Evolutionary conservation across 1,284 basidiomycete genomes (phyloP).

Genomic region (Marasmius tenuissimus): DNA sequence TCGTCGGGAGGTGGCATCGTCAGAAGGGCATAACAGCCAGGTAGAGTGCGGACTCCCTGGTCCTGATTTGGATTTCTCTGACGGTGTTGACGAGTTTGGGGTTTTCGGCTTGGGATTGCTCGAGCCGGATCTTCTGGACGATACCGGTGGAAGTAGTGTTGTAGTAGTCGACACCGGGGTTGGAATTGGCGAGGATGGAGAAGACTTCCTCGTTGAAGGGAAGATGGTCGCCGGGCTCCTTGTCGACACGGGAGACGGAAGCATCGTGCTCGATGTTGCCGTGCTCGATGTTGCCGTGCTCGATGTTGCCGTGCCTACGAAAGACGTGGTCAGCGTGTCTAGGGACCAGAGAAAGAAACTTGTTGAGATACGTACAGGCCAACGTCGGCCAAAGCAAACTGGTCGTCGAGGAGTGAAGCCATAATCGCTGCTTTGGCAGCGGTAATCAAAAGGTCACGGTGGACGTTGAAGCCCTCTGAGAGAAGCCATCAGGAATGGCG

Average conservation of each 20-base stretch:
- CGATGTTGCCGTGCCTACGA: slow-evolving; percentile 16
- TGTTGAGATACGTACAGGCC: background rate
- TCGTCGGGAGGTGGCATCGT: too few species aligned
- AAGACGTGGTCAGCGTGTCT: background rate
- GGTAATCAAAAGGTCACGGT: slow-evolving; percentile 3
- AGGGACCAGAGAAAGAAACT: background rate
- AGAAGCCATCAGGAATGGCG: background rate
- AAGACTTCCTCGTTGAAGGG: too few species aligned
- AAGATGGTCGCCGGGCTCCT: too few species aligned
- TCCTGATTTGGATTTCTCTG: slow-evolving; percentile 19
- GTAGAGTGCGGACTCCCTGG: slow-evolving; percentile 15
- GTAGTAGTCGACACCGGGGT: too few species aligned
- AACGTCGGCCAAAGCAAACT: slow-evolving; percentile 6
- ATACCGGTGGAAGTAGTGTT: slow-evolving; percentile 19
- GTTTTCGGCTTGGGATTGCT: slow-evolving; percentile 15
- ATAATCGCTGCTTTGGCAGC: slow-evolving; percentile 3
- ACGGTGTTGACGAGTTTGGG: slow-evolving; percentile 18
- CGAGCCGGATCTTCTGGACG: slow-evolving; percentile 17
- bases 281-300: too few species aligned
- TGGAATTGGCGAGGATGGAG: too few species aligned
- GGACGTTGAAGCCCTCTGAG: slow-evolving; percentile 1
- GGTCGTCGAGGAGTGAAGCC: background rate
- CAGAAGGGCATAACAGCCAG: slow-evolving; percentile 16
- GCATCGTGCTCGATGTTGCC: too few species aligned
- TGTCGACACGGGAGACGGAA: too few species aligned